phyloP scores from a whole-genome alignment of 2,329 filamentous ascomycete genomes.

The Penicillium sp. region DNA sequence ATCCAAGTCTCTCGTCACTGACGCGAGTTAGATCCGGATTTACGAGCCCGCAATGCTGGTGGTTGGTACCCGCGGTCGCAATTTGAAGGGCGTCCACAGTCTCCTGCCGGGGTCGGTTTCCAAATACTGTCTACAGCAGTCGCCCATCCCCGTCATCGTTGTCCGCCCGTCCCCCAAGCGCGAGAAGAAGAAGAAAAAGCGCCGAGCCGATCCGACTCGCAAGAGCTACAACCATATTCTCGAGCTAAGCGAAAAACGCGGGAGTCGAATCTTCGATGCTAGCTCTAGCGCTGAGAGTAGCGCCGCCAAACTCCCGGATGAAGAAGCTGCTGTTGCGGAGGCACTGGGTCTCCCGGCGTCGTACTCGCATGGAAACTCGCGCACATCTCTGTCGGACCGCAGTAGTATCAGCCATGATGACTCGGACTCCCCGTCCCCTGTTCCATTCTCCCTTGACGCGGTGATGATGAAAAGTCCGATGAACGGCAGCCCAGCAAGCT shows the following conservation, averaged over 20 bases:
- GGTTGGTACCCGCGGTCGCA: constrained; percentile 80
- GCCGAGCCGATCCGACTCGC: constrained; percentile 67
- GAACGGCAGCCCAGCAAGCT: constrained; percentile 22
- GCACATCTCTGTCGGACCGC: constrained; percentile 32
- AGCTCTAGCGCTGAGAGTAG: constrained; percentile 45
- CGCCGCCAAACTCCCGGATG: constrained; percentile 41
- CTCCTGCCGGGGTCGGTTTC: constrained; percentile 83
- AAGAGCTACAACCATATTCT: constrained; percentile 74
- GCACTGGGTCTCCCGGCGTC: constrained; percentile 43
- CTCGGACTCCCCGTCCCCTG: constrained; percentile 19
- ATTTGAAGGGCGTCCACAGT: constrained; percentile 77
- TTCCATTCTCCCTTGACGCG: constrained; percentile 21
- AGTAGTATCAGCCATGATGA: constrained; percentile 32
- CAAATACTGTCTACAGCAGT: constrained; percentile 92
- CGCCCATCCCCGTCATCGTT: constrained; percentile 86
- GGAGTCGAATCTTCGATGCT: constrained; percentile 50
- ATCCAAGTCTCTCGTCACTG: background rate
- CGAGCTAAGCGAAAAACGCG: constrained; percentile 52
- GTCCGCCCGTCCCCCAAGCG: constrained; percentile 82
- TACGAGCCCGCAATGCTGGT: constrained; percentile 89
- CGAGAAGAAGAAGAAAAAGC: constrained; percentile 82
- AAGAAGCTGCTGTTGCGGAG: constrained; percentile 47
- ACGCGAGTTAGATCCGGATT: constrained; percentile 64
- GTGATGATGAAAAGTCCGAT: constrained; percentile 23
- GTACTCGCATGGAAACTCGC: constrained; percentile 27